phyloP scores from a whole-genome alignment of 129 eudicot genomes.

The Tanacetum coccineum region DNA sequence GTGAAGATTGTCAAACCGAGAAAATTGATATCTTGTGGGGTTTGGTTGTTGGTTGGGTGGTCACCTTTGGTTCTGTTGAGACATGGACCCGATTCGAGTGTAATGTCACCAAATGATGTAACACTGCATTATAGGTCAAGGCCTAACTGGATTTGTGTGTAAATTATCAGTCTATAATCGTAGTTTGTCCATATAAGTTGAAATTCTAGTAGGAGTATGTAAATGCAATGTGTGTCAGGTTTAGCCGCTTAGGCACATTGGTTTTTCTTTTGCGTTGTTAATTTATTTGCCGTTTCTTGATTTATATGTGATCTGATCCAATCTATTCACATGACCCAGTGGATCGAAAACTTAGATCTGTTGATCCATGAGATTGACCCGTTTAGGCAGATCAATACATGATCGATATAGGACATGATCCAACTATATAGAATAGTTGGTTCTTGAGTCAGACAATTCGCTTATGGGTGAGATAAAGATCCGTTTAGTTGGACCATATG shows the following conservation, averaged over 20 bases:
- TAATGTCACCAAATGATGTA: conserved; percentile 4
- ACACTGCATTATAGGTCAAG: neutral
- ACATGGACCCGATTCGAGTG: neutral
- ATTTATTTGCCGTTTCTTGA: neutral
- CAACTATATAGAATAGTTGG: no score
- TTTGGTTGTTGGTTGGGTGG: conserved; percentile 25
- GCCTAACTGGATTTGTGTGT: neutral
- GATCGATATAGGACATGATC: no score
- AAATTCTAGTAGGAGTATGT: no score
- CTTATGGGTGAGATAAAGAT: no score
- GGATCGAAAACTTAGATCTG: neutral
- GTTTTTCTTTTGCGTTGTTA: conserved; percentile 2
- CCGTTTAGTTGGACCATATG: no score
- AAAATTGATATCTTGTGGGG: conserved; percentile 33
- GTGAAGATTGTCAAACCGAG: conserved; percentile 13
- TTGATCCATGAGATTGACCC: no score
- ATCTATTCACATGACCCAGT: neutral
- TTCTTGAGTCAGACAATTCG: no score
- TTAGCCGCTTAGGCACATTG: no score
- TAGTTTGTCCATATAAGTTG: neutral
- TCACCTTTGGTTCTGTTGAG: no score
- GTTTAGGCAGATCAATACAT: no score
- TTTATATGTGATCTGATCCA: no score
- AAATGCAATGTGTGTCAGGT: no score
- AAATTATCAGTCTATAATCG: neutral